Base-by-base conservation (phyloP, 2,329 filamentous ascomycete genomes). In the Madurella mycetomatis region DNA sequence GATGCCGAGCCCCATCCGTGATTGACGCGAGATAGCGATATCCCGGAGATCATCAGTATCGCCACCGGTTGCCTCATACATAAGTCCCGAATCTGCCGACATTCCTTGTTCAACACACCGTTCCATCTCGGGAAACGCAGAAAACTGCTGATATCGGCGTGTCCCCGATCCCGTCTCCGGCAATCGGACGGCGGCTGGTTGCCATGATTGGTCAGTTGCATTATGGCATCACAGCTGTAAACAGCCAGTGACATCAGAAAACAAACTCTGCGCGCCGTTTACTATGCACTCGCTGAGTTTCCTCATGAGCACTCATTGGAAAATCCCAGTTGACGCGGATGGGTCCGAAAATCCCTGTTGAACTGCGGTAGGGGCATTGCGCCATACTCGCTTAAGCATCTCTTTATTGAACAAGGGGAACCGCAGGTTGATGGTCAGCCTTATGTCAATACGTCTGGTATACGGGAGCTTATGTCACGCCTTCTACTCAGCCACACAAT, bases 341-440 rank as follows among this genome's bases (percentile, higher is more conserved):
- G 48, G 48, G 9, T 15, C 53, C 15, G 4, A 18, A 7, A 31
- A n/a, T 2, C 4, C 12, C 11, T 34, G 18, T 51, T 48, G 47
- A 41, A 45, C 45, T n/a, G n/a, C 19, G 31, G 32, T 9, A 30
- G 42, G 17, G 12, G 30, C 43, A 56, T 53, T 52, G 54, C 54
- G 49, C 54, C 49, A 52, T 37, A 37, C 11, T 56, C 48, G 53
- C 53, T 47, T 47, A 12, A 13, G 19, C 34, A 11, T 37, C 9
- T 37, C 34, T 9, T 37, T 37, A 9, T 11, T 37, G 34, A 37
- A 37, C 34, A 15, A 37, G 34, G 34, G 4, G 11, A 9, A 4
- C 9, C 9, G 4, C 34, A 11, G 11, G 9, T 37, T 15, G n/a
- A 25, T 9, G 13, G 4, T 37, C 34, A 37, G 34, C 34, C 34